Evolutionary conservation across 441 rosid species (phyloP).

Genomic region (Corymbia calophylla): DNA sequence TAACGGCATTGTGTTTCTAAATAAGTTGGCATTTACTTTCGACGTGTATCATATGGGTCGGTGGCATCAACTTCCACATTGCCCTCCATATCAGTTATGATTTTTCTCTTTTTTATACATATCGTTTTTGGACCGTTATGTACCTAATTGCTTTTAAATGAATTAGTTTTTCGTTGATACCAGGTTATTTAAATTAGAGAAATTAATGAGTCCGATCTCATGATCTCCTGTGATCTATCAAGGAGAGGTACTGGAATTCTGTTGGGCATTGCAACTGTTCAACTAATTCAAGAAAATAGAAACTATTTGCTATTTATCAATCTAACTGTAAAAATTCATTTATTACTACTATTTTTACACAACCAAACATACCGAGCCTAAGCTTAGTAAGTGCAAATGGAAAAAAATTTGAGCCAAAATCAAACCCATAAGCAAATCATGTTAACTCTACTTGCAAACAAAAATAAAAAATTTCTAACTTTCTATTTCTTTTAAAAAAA

Average conservation of each 20-base stretch:
- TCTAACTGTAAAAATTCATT: not conserved
- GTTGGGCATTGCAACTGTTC: not conserved
- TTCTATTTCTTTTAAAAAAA: not conserved
- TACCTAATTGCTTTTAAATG: not conserved
- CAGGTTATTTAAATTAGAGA: not conserved
- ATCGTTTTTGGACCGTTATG: not conserved
- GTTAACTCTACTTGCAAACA: not conserved
- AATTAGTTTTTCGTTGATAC: not conserved
- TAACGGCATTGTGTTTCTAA: not conserved
- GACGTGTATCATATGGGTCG: rapidly evolving
- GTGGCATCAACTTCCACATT: rapidly evolving
- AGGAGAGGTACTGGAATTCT: not conserved
- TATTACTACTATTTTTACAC: not conserved
- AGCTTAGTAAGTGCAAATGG: not conserved
- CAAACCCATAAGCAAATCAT: not conserved
- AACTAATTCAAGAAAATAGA: not conserved
- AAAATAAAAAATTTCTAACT: not conserved
- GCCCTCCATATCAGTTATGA: not conserved
- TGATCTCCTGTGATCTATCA: not conserved
- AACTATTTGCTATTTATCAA: not conserved
- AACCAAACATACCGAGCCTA: not conserved
- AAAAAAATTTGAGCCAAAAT: not conserved
- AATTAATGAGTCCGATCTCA: not conserved
- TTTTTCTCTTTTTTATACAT: not conserved
- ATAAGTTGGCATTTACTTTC: not conserved